Percentiles rank a stretch among this genome's conserved stretches.
Evolutionary conservation across 495 filamentous ascomycete genomes (phyloP).

Genomic region (Neurospora hispaniola): DNA sequence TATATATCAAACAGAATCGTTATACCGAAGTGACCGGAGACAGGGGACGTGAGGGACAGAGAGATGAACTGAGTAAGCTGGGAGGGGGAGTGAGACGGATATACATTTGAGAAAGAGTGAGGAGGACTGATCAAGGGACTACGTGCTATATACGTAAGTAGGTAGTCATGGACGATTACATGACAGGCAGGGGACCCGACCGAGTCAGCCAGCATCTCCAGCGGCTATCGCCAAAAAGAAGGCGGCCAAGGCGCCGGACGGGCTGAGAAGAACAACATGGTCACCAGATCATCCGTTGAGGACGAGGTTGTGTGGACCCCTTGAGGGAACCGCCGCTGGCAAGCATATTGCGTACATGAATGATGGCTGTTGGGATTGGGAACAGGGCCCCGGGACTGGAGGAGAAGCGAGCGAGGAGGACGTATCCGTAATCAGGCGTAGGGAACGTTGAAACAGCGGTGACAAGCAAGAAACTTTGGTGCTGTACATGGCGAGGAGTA

Average conservation of each 20-base stretch:
- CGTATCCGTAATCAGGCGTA: not conserved
- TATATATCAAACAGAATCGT: not conserved
- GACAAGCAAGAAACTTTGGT: not conserved
- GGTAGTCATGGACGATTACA: not conserved
- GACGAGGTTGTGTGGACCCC: conserved; percentile 20
- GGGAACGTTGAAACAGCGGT: not conserved
- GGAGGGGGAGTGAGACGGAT: not conserved
- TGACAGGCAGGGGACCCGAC: not conserved
- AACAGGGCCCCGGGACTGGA: not conserved
- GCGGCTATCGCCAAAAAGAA: conserved; percentile 3
- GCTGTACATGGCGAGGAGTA: not conserved
- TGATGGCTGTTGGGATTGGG: not conserved
- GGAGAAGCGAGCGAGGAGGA: not conserved
- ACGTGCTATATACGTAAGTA: not conserved
- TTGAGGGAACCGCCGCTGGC: conserved; percentile 2
- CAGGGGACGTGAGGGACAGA: not conserved
- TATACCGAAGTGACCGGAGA: not conserved
- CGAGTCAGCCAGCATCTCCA: not conserved
- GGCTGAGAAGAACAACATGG: conserved; percentile 21
- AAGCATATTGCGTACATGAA: conserved; percentile 1
- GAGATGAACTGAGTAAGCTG: conserved; percentile 7
- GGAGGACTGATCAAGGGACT: not conserved
- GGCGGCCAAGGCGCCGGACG: conserved; percentile 15
- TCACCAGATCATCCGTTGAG: conserved; percentile 29
- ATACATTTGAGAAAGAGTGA: not conserved